Evolutionary conservation across 176 grass and related monocot genomes (phyloP), one percentile per base, ranked within the genome.

Genomic region (Bothriochloa decipiens): DNA sequence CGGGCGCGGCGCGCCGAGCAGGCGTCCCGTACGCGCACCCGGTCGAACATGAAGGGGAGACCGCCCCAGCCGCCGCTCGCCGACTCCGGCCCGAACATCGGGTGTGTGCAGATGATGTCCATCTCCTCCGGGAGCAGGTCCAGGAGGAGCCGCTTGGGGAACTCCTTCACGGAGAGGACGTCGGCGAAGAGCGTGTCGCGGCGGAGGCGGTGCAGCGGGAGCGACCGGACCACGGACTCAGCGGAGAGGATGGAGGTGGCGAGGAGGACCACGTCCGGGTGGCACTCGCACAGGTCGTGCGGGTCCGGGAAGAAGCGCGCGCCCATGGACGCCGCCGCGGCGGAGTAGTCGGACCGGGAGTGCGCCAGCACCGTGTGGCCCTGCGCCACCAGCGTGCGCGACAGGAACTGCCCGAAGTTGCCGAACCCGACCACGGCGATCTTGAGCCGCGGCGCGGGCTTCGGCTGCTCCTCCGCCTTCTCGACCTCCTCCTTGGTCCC

Each of bases 131-230:
- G 95, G 11, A 97, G 90, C 22, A 10, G 0, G 28, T 71, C 20
- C 20, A 97, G 86, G 27, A 97, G 52, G 53, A 94, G 89, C 35
- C 86, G 85, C 81, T 77, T 94, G 42, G 95, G 90, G 77, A 92
- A 94, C 84, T 97, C 95, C 83, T 97, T 97, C 20, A 97, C 95
- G 45, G 95, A 94, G 20, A 94, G 88, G 26, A 97, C 95, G 76
- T 97, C 92, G 13, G 63, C 92, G 78, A 97, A 97, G 68, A 97
- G 92, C 11, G 92, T 94, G 83, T 83, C 86, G 72, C 92, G 89
- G 46, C 92, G 89, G 69, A 97, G 90, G 14, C 95, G 90, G 80
- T 97, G 92, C 0, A 97, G 49, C 1, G 92, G 95, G 80, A 97
- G 88, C 20, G 81, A 87, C 15, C 69, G 87, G 43, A 97, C 84